A percentile compares a stretch with the other conserved stretches of the same genome.
phyloP scores from a whole-genome alignment of 768 basidiomycete genomes.

The Candolleomyces eurysporus region DNA sequence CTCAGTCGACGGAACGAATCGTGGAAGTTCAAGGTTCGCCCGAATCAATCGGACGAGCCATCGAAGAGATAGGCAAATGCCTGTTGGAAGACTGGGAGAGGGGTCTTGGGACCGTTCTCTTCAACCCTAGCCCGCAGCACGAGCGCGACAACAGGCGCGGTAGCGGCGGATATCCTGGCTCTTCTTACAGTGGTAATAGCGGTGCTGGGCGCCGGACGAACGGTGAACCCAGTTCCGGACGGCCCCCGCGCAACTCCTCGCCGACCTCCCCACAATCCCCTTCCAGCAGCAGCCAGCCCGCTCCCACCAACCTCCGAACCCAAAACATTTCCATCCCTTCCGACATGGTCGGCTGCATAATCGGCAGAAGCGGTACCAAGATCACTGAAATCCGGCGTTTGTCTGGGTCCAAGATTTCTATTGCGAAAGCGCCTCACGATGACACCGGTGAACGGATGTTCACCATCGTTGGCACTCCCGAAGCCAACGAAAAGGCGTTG shows the following conservation, averaged over 20 bases:
- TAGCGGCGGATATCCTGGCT: constrained; percentile 38
- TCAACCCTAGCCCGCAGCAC: constrained; percentile 88
- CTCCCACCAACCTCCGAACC: constrained; percentile 84
- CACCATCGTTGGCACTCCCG: constrained; percentile 94
- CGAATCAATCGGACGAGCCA: constrained; percentile 89
- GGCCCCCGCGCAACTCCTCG: constrained; percentile 30
- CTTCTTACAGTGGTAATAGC: constrained; percentile 29
- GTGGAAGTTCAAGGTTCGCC: constrained; percentile 96
- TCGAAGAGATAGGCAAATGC: constrained; percentile 94
- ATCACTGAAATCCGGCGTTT: constrained; percentile 99
- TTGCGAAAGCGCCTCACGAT: constrained; percentile 98
- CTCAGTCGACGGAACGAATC: constrained; percentile 98
- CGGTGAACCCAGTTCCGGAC: constrained; percentile 45
- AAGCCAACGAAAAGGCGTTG: constrained; percentile 96
- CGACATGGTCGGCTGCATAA: constrained; percentile 98
- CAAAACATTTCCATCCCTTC: constrained; percentile 99
- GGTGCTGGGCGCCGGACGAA: constrained; percentile 57
- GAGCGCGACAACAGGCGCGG: constrained; percentile 57
- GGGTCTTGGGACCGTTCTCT: constrained; percentile 89
- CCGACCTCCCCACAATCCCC: constrained; percentile 44
- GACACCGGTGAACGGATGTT: constrained; percentile 99
- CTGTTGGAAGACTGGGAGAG: constrained; percentile 97
- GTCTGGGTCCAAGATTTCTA: constrained; percentile 96
- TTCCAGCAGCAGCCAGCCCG: constrained; percentile 50
- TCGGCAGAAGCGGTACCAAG: constrained; percentile 95